Evolutionary conservation across 148 eudicot genomes (phyloP).

Genomic region (Talinum fruticosum): DNA sequence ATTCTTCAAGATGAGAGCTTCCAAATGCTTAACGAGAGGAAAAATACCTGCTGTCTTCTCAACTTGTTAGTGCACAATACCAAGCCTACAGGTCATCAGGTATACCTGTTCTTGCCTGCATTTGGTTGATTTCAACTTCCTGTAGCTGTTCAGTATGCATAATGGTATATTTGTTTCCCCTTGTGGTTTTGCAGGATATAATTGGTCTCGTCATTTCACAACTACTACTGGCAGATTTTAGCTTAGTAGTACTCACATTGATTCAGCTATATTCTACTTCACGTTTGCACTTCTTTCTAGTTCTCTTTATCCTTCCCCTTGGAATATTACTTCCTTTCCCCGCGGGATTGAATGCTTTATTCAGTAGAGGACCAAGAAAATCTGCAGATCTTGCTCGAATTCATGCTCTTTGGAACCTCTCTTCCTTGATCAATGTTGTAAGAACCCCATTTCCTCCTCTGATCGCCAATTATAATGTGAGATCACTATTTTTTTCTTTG

Average conservation of each 20-base stretch:
- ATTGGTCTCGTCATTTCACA: slow-evolving; percentile 86
- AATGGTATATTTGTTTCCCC: background rate
- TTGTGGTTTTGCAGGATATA: slow-evolving; percentile 68
- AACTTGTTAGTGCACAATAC: slow-evolving; percentile 56
- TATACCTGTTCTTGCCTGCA: too few relatives aligned
- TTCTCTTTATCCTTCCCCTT: slow-evolving; percentile 75
- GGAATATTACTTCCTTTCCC: slow-evolving; percentile 93
- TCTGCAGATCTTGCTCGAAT: slow-evolving; percentile 83
- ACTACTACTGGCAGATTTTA: slow-evolving; percentile 81
- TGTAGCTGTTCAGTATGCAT: too few relatives aligned
- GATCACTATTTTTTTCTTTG: background rate
- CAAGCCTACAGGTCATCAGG: slow-evolving; percentile 89
- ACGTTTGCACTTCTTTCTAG: slow-evolving; percentile 57
- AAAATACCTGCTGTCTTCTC: slow-evolving; percentile 38
- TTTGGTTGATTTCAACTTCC: too few relatives aligned
- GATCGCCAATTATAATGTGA: background rate
- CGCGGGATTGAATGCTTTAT: slow-evolving; percentile 85
- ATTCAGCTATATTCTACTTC: slow-evolving; percentile 90
- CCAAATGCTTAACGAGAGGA: slow-evolving; percentile 46
- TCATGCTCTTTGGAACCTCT: slow-evolving; percentile 90
- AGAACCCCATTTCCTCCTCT: slow-evolving; percentile 24
- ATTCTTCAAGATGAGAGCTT: slow-evolving; percentile 54
- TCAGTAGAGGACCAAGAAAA: slow-evolving; percentile 77
- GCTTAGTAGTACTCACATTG: slow-evolving; percentile 74
- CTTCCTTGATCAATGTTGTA: slow-evolving; percentile 87